A percentile compares a stretch with the other conserved stretches of the same genome.
phyloP scores from a whole-genome alignment of 176 grass and related monocot species.

The Aegilops bicornis region DNA sequence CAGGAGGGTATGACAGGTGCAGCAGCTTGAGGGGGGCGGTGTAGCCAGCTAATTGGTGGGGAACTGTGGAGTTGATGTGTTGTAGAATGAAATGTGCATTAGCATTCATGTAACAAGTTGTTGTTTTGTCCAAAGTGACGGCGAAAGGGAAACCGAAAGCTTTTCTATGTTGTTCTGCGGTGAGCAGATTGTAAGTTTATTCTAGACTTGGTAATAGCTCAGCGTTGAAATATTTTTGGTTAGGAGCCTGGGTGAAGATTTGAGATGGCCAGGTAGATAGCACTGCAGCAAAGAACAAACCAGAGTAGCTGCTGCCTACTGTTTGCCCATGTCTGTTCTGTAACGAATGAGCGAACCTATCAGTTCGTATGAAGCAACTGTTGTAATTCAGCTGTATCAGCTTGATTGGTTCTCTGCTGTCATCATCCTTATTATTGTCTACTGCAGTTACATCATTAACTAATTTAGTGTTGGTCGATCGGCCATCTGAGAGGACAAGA shows the following conservation, averaged over 20 bases:
- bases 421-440: not conserved
- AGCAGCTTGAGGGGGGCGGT: not conserved
- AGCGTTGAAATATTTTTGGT: not conserved
- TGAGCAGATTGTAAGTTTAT: not conserved
- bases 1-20: constrained; percentile 21
- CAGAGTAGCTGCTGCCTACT: not conserved
- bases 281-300: not conserved
- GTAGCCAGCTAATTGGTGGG: constrained; percentile 1
- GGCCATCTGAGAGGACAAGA: not conserved
- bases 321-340: not conserved
- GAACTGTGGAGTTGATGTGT: not conserved
- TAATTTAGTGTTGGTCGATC: not conserved
- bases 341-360: not conserved
- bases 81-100: not conserved
- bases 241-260: not conserved
- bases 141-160: not conserved
- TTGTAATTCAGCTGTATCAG: not conserved
- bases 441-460: not conserved
- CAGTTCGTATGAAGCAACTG: not conserved
- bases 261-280: not conserved
- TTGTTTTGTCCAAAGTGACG: not conserved
- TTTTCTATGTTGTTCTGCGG: no score
- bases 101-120: not conserved
- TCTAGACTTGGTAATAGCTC: not conserved
- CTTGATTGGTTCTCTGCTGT: not conserved